Conservation (phyloP, 1,284 basidiomycete genomes). For the Tetrapyrgos nigripes region DNA sequence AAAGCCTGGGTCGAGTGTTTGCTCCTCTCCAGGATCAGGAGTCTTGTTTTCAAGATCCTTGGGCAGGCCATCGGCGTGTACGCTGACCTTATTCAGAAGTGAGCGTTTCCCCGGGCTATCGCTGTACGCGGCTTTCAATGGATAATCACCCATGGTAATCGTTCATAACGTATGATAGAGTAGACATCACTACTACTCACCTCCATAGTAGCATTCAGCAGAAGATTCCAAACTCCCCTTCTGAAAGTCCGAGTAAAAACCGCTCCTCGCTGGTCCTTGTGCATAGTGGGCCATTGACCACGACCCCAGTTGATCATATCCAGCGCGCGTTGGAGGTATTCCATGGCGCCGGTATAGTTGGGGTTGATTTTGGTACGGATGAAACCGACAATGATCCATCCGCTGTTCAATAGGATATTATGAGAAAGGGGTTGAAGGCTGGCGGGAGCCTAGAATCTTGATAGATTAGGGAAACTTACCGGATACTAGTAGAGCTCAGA, state of each 20-base stretch:
- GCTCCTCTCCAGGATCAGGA: not conserved
- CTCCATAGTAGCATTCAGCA: constrained; percentile 30
- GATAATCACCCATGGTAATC: too few relatives aligned
- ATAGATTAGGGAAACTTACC: constrained; percentile 22
- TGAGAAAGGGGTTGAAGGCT: constrained; percentile 5
- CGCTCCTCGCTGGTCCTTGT: constrained; percentile 27
- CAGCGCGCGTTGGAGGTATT: constrained; percentile 24
- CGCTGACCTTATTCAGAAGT: constrained; percentile 8
- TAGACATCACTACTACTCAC: constrained; percentile 20
- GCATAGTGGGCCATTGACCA: constrained; percentile 28
- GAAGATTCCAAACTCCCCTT: constrained; percentile 30
- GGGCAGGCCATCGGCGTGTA: constrained; percentile 11
- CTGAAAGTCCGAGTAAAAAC: constrained; percentile 36
- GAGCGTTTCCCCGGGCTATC: not conserved
- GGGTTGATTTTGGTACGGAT: constrained; percentile 15
- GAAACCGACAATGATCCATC: constrained; percentile 35
- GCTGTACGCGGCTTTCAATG: not conserved
- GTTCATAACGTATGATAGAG: too few relatives aligned
- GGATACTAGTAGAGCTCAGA: constrained; percentile 32
- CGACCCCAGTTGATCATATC: constrained; percentile 31
- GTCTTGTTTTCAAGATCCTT: constrained; percentile 9
- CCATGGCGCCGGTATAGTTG: constrained; percentile 19
- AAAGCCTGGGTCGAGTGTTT: not conserved
- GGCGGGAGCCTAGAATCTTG: too few relatives aligned
- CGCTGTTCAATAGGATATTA: constrained; percentile 19